Base-by-base conservation (phyloP, 2,329 filamentous ascomycete species). In the Paecilomyces formosus region DNA sequence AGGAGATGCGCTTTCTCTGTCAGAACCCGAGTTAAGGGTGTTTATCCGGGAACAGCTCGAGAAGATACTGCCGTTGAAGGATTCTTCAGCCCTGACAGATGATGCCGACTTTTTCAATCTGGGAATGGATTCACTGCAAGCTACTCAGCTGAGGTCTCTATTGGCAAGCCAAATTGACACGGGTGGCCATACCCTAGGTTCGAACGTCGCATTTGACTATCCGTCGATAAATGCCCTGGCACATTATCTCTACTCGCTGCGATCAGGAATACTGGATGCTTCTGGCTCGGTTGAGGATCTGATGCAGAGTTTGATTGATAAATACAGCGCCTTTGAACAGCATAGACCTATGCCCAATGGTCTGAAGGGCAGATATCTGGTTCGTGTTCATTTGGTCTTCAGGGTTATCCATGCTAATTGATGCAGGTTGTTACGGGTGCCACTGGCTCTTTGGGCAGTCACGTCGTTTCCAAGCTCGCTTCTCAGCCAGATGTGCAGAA, bases 361-460 rank as follows among this genome's bases (percentile, higher is more conserved):
- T 26, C 57, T 64, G 3, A 54, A 56, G 12, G 65, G 68, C 3
- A 62, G 58, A 58, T 69, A 69, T 49, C 62, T 73, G 26, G 66
- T 70, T 57, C 54, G 53, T 54, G 6, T 50, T 21, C 15, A 31
- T 45, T 35, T 24, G 15, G 3, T n/a, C 21, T 53, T 50, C 21
- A 53, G 31, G 61, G 55, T 18, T 11, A 12, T 31, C 51, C 58
- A 12, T 57, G 61, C 30, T 53, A 58, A 22, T 57, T 57, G 24
- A 60, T 63, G 56, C 62, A 62, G 68, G 70, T 85, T 1, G 68
- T 89, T 3, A 89, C 86, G 0, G 87, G 87, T 1, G 81, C 82
- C 0, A 89, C 87, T 0, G 87, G 87, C 0, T 86, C 85, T 1
- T 75, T 89, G 0, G 87, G 87, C 1, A 78, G 83, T 0, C 85